phyloP scores from a whole-genome alignment of 495 filamentous ascomycete species.

The Staphylotrichum tortipilum region DNA sequence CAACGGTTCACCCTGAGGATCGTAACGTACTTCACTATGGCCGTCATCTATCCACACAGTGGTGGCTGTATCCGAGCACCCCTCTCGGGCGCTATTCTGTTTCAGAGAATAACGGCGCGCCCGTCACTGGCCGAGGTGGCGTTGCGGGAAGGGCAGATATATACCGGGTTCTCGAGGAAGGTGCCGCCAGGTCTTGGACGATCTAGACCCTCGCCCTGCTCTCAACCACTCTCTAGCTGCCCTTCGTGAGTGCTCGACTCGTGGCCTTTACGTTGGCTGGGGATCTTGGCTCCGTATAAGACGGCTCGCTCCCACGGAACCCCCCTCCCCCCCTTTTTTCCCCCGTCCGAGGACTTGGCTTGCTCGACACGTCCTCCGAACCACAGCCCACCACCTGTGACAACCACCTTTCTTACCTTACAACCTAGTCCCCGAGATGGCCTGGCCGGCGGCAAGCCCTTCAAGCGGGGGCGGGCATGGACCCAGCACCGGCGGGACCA shows the following conservation, averaged over 20 bases:
- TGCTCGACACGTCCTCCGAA: background rate
- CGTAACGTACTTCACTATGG: slow-evolving; percentile 8
- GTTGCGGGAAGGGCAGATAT: slow-evolving; percentile 12
- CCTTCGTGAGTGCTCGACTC: background rate
- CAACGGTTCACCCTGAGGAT: slow-evolving; percentile 20
- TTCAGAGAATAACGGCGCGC: slow-evolving; percentile 1
- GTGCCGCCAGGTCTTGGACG: background rate
- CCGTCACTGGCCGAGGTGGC: slow-evolving; percentile 1
- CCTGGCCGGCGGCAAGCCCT: background rate
- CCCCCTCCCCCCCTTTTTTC: no score
- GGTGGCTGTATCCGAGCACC: slow-evolving; percentile 7
- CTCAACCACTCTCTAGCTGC: background rate
- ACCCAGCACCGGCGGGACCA: no score
- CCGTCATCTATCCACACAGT: slow-evolving; percentile 12
- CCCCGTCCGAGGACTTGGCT: background rate
- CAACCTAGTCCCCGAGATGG: slow-evolving; percentile 5
- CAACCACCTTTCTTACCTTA: background rate
- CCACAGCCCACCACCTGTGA: background rate
- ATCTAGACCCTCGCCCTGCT: slow-evolving; percentile 18
- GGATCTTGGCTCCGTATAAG: slow-evolving; percentile 8
- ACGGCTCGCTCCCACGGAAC: background rate
- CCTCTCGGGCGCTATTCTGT: slow-evolving; percentile 12
- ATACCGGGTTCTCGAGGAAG: slow-evolving; percentile 7
- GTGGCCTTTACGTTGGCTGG: background rate
- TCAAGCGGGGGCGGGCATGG: slow-evolving; percentile 5